Evolutionary conservation across 2,329 filamentous ascomycete genomes (phyloP).

Genomic region (Thielaviopsis musarum): DNA sequence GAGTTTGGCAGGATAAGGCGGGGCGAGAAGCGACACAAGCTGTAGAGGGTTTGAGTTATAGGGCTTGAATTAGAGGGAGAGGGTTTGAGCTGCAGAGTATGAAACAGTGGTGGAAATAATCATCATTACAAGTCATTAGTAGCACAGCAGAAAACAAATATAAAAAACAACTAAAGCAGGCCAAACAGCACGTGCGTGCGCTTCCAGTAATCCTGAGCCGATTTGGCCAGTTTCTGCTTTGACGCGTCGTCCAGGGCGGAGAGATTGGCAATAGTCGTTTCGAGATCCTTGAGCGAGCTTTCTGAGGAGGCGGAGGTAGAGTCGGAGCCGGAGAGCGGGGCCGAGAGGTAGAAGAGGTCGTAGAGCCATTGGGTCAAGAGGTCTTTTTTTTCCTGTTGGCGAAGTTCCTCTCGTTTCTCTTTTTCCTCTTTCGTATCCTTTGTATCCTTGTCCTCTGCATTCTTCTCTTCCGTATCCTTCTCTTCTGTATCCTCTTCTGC

Average conservation of each 20-base stretch:
- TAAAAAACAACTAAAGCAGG: constrained; percentile 35
- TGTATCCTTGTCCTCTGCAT: neutral
- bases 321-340: constrained; percentile 23
- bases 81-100: too few relatives aligned
- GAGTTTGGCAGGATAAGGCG: constrained; percentile 75
- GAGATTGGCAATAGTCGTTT: constrained; percentile 27
- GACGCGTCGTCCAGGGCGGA: constrained; percentile 28
- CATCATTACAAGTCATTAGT: neutral
- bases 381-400: constrained; percentile 20
- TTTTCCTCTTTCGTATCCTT: constrained; percentile 4
- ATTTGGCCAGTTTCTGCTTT: constrained; percentile 31
- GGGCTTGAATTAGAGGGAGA: too few relatives aligned
- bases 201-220: constrained; percentile 64
- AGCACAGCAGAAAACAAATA: neutral
- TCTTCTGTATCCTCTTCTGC: constrained; percentile 13
- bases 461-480: neutral
- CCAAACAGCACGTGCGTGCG: constrained; percentile 70
- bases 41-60: too few relatives aligned
- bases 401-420: neutral
- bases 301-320: constrained; percentile 17
- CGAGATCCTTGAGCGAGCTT: constrained; percentile 26
- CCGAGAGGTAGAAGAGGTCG: constrained; percentile 35
- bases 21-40: constrained; percentile 87
- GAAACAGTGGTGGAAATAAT: neutral
- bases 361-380: constrained; percentile 44